Conservation (phyloP, 352 stramenopile species). For the Globisporangium uncinulatum region DNA sequence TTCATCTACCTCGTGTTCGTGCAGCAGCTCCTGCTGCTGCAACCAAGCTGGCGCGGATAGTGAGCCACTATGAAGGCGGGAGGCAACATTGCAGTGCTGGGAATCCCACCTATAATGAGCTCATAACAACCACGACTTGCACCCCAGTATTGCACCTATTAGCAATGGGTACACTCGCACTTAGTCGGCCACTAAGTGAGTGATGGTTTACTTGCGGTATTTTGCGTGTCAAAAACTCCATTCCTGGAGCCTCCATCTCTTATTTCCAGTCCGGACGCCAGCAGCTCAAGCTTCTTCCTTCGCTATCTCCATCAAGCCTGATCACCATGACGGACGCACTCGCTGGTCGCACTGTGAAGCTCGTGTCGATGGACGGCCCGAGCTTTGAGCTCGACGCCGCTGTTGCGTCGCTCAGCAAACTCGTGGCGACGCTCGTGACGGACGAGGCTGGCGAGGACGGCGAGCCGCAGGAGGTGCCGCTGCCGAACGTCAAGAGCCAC, state of each 20-base stretch:
- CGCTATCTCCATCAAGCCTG: neutral
- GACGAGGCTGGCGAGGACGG: constrained; percentile 11
- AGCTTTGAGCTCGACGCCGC: constrained; percentile 12
- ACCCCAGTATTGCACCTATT: neutral
- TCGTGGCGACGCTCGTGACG: constrained; percentile 16
- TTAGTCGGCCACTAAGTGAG: neutral
- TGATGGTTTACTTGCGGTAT: neutral
- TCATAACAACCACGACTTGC: neutral
- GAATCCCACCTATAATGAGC: neutral
- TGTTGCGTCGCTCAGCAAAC: constrained; percentile 16
- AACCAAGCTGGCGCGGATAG: neutral
- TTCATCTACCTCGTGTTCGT: constrained; percentile 49
- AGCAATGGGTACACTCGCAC: neutral
- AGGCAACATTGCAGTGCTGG: too few relatives aligned
- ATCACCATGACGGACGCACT: neutral
- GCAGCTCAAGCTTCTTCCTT: neutral
- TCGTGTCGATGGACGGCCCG: constrained; percentile 17
- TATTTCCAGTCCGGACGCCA: neutral
- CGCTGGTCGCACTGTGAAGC: constrained; percentile 9
- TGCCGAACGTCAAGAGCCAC: constrained; percentile 22
- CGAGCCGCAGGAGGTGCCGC: constrained; percentile 16
- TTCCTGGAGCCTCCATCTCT: neutral
- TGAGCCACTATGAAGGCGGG: neutral
- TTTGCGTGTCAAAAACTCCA: neutral
- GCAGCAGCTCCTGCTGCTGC: constrained; percentile 9